Percentiles rank a stretch among this genome's conserved stretches.
Conservation (phyloP, 164 flowering plant genomes). For the Kingdonia uniflora region DNA sequence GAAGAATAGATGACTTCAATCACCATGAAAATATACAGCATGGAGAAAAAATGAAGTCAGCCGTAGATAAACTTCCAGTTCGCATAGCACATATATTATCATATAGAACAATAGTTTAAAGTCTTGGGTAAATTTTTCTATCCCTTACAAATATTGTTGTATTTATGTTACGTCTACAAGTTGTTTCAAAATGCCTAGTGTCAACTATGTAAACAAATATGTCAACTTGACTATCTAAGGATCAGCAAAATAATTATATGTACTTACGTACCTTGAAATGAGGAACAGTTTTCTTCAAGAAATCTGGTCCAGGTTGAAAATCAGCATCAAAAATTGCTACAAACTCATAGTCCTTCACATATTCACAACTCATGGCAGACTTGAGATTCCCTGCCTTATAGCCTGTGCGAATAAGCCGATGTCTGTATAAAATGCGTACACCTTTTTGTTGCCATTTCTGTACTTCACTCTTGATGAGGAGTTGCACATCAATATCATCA, state of each 20-base stretch:
- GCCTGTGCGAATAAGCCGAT: constrained; percentile 85
- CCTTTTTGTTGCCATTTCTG: constrained; percentile 93
- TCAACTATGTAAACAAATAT: too few relatives aligned
- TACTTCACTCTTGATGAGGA: constrained; percentile 80
- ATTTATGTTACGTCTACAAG: too few relatives aligned
- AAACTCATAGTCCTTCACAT: constrained; percentile 90
- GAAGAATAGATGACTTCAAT: too few relatives aligned
- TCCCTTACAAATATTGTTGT: too few relatives aligned
- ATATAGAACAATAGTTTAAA: too few relatives aligned
- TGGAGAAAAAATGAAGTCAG: too few relatives aligned
- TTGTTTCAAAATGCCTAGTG: too few relatives aligned
- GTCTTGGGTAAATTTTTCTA: too few relatives aligned
- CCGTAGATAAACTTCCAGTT: too few relatives aligned
- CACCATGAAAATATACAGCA: too few relatives aligned
- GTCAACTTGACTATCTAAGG: background rate
- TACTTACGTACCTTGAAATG: constrained; percentile 79
- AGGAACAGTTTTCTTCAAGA: constrained; percentile 87
- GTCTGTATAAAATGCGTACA: constrained; percentile 70
- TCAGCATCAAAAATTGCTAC: constrained; percentile 98
- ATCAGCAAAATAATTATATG: background rate
- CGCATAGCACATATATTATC: too few relatives aligned
- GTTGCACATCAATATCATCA: constrained; percentile 66
- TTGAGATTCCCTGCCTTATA: constrained; percentile 96
- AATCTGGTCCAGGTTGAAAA: constrained; percentile 91
- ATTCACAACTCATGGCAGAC: constrained; percentile 93